These are phyloP conservation scores for Brassica nigra DNA, from an alignment of 345 rosid genomes.

Conservation along the genomic window DNA sequence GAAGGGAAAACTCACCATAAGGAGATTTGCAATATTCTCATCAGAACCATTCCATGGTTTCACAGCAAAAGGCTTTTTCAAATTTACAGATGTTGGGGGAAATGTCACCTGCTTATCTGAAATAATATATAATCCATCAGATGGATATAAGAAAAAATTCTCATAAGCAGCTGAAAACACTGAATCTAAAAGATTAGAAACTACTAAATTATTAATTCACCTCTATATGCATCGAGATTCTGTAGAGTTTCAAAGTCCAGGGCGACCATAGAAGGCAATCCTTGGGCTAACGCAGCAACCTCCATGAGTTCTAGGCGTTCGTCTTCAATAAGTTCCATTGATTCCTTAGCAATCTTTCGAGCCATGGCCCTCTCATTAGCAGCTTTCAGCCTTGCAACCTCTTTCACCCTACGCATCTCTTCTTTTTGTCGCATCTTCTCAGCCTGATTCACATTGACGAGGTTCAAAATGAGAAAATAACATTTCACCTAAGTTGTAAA, in stretches of 20 bases:
- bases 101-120: conserved; percentile 63
- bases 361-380: conserved; percentile 90
- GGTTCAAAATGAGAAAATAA: conserved; percentile 16
- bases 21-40: conserved; percentile 82
- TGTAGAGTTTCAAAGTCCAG: conserved; percentile 77
- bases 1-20: conserved; percentile 81
- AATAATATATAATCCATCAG: conserved; percentile 26
- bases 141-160: conserved; percentile 4
- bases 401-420: conserved; percentile 76
- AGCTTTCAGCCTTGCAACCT: conserved; percentile 83
- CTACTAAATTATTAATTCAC: conserved; percentile 38
- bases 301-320: conserved; percentile 95
- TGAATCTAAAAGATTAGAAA: neutral
- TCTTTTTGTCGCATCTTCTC: conserved; percentile 86
- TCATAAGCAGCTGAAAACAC: conserved; percentile 1
- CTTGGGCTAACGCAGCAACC: conserved; percentile 65
- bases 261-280: conserved; percentile 62
- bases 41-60: conserved; percentile 85
- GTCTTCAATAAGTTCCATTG: conserved; percentile 81
- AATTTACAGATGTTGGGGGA: conserved; percentile 64
- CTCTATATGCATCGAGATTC: conserved; percentile 72
- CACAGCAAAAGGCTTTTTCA: conserved; percentile 68
- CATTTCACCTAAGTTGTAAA: conserved; percentile 8
- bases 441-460: conserved; percentile 47
- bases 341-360: conserved; percentile 86